Evolutionary conservation across 2,329 filamentous ascomycete genomes (phyloP).

Genomic region (Xylaria sp.): DNA sequence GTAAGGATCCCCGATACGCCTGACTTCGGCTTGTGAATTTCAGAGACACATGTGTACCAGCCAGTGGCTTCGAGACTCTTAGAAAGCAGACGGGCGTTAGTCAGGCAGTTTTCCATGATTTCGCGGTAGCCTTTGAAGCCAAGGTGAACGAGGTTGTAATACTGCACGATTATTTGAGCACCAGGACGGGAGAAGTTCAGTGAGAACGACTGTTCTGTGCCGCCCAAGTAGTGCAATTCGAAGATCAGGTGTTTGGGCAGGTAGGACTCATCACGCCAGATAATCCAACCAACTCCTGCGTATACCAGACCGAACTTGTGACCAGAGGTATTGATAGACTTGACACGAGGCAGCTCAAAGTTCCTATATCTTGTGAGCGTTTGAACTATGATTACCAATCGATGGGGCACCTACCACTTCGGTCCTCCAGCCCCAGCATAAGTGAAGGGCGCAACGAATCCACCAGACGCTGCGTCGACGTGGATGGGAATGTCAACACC

Average conservation of each 20-base stretch:
- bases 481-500: conserved; percentile 75
- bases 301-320: conserved; percentile 69
- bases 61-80: conserved; percentile 71
- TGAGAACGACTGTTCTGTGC: conserved; percentile 76
- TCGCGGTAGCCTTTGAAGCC: conserved; percentile 71
- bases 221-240: conserved; percentile 75
- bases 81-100: conserved; percentile 71
- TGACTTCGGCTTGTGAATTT: conserved; percentile 68
- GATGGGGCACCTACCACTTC: conserved; percentile 61
- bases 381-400: neutral
- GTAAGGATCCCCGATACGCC: conserved; percentile 50
- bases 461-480: conserved; percentile 70
- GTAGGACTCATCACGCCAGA: conserved; percentile 72
- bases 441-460: conserved; percentile 70
- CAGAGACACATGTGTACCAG: conserved; percentile 72
- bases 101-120: conserved; percentile 73
- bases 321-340: conserved; percentile 73
- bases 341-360: conserved; percentile 69
- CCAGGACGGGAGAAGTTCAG: conserved; percentile 78
- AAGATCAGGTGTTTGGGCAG: conserved; percentile 76
- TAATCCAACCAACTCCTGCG: conserved; percentile 74
- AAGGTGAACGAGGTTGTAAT: conserved; percentile 77
- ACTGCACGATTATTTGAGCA: conserved; percentile 75
- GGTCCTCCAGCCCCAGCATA: conserved; percentile 62
- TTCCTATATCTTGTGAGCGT: conserved; percentile 52